Conservation (phyloP, 208 protist species). For the Herpetomonas tarakana region DNA sequence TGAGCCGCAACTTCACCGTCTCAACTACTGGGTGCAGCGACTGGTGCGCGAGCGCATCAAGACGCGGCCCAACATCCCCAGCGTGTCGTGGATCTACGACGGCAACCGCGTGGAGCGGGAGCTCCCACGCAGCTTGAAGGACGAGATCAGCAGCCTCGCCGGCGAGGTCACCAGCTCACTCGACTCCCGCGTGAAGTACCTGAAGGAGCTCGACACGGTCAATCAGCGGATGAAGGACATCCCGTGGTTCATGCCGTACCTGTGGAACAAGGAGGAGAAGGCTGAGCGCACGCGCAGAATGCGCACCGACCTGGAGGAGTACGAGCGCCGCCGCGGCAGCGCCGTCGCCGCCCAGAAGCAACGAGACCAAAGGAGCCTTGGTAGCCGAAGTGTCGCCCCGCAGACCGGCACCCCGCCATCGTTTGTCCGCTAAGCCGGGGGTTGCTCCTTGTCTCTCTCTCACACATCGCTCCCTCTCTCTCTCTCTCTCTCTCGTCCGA, state of each 20-base stretch:
- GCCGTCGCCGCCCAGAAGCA: slow-evolving; percentile 26
- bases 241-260: slow-evolving; percentile 93
- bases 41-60: slow-evolving; percentile 77
- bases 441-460: too few species aligned
- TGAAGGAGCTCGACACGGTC: slow-evolving; percentile 89
- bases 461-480: too few species aligned
- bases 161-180: slow-evolving; percentile 69
- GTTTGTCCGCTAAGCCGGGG: slow-evolving; percentile 52
- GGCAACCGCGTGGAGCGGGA: slow-evolving; percentile 73
- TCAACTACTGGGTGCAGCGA: slow-evolving; percentile 87
- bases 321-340: slow-evolving; percentile 40
- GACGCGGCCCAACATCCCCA: slow-evolving; percentile 80
- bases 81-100: slow-evolving; percentile 88
- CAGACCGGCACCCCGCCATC: slow-evolving; percentile 71
- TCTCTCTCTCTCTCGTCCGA: too few species aligned
- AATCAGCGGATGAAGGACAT: slow-evolving; percentile 89
- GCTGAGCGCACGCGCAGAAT: slow-evolving; percentile 58
- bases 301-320: slow-evolving; percentile 73
- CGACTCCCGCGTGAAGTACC: slow-evolving; percentile 83
- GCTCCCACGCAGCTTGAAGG: slow-evolving; percentile 60
- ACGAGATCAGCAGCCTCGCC: slow-evolving; percentile 64
- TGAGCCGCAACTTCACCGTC: slow-evolving; percentile 78
- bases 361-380: slow-evolving; percentile 14
- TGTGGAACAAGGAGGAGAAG: slow-evolving; percentile 91
- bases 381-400: slow-evolving; percentile 47